These are phyloP conservation scores for Malbranchea cinnamomea DNA, from an alignment of 2,329 filamentous ascomycete genomes.

Conservation along the genomic window DNA sequence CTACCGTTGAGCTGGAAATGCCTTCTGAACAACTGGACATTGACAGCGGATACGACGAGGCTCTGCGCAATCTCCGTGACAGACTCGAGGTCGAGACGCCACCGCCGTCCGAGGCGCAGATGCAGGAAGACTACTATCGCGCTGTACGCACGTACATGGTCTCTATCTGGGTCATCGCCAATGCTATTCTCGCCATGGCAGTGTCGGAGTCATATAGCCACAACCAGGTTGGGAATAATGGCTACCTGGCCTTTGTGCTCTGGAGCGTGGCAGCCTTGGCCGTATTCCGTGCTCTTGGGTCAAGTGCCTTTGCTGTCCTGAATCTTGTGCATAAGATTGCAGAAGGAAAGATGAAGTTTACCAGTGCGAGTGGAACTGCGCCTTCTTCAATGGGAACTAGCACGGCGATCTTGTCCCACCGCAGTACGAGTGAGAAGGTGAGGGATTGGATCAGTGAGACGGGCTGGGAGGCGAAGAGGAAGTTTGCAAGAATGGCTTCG, in stretches of 20 bases:
- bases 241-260: constrained; percentile 83
- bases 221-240: constrained; percentile 60
- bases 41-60: constrained; percentile 93
- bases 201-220: constrained; percentile 72
- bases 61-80: constrained; percentile 87
- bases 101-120: constrained; percentile 54
- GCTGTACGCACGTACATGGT: constrained; percentile 97
- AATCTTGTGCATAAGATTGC: constrained; percentile 72
- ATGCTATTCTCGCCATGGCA: constrained; percentile 85
- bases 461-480: constrained; percentile 21
- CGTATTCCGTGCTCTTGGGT: constrained; percentile 74
- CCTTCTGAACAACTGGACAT: constrained; percentile 96
- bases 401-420: constrained; percentile 11
- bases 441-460: constrained; percentile 23
- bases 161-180: constrained; percentile 81
- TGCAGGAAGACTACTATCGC: constrained; percentile 98
- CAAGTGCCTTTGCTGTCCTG: constrained; percentile 65
- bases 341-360: constrained; percentile 61
- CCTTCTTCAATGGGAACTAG: constrained; percentile 6
- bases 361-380: constrained; percentile 15
- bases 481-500: constrained; percentile 23
- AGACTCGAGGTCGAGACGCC: constrained; percentile 62
- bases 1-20: constrained; percentile 91
- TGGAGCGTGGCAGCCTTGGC: constrained; percentile 82
- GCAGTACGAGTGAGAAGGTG: constrained; percentile 20